phyloP scores from a whole-genome alignment of 1,139 yeast genomes.

The Pichia cactophila region DNA sequence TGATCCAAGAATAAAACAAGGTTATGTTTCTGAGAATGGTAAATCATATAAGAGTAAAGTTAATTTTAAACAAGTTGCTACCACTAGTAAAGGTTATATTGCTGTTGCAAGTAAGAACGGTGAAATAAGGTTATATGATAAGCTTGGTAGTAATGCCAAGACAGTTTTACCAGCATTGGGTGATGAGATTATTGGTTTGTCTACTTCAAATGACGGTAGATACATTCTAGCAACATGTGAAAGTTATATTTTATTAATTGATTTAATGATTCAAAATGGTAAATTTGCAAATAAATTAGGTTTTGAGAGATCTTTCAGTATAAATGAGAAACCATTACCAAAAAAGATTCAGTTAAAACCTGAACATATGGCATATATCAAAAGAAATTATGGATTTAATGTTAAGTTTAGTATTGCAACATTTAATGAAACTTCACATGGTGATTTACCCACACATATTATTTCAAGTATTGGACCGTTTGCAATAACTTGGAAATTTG shows the following conservation, averaged over 20 bases:
- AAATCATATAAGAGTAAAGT: slow-evolving; percentile 47
- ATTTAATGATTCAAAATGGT: slow-evolving; percentile 55
- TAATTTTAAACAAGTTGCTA: slow-evolving; percentile 55
- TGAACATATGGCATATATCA: slow-evolving; percentile 64
- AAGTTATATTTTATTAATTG: slow-evolving; percentile 61
- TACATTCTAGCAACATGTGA: slow-evolving; percentile 78
- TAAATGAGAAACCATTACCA: slow-evolving; percentile 62
- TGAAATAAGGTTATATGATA: slow-evolving; percentile 65
- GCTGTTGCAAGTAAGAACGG: slow-evolving; percentile 76
- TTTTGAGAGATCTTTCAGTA: slow-evolving; percentile 56
- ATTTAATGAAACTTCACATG: slow-evolving; percentile 49
- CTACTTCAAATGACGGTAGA: slow-evolving; percentile 70
- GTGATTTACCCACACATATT: slow-evolving; percentile 54
- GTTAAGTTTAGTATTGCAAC: slow-evolving; percentile 63
- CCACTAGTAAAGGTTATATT: slow-evolving; percentile 65
- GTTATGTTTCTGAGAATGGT: slow-evolving; percentile 45
- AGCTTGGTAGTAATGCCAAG: slow-evolving; percentile 67
- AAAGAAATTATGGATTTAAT: slow-evolving; percentile 41
- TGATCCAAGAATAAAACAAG: slow-evolving; percentile 69
- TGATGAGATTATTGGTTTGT: slow-evolving; percentile 58
- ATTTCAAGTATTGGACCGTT: slow-evolving; percentile 76
- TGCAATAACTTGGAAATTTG: slow-evolving; percentile 74
- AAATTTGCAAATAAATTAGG: slow-evolving; percentile 56
- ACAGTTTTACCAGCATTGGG: slow-evolving; percentile 77
- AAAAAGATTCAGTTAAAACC: slow-evolving; percentile 61